Evolutionary conservation across 2,329 filamentous ascomycete genomes (phyloP).

Genomic region (Hypoxylon sp.): DNA sequence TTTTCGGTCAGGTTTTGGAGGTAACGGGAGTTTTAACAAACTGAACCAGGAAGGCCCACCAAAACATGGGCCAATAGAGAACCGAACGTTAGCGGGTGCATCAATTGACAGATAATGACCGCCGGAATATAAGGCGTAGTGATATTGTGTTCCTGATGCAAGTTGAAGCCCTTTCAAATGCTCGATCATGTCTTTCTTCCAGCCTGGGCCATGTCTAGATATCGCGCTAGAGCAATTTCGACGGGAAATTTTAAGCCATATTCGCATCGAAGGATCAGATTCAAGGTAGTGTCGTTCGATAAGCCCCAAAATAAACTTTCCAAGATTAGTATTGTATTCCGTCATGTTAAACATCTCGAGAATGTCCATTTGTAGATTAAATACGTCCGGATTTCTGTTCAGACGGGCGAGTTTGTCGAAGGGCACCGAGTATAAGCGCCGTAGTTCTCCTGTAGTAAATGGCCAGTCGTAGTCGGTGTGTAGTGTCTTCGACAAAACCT

Average conservation of each 20-base stretch:
- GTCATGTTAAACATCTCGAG: neutral
- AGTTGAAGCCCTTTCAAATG: constrained; percentile 39
- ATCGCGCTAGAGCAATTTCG: neutral
- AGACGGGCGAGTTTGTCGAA: neutral
- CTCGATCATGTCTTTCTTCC: constrained; percentile 45
- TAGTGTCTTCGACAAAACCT: constrained; percentile 50
- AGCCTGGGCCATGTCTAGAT: constrained; percentile 21
- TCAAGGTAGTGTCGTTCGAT: constrained; percentile 44
- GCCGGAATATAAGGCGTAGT: constrained; percentile 46
- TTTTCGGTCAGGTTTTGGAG: neutral
- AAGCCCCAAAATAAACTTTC: constrained; percentile 28
- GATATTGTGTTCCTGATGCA: constrained; percentile 32
- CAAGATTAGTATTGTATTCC: neutral
- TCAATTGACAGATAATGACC: constrained; percentile 55
- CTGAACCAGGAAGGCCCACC: constrained; percentile 13
- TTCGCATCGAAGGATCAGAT: constrained; percentile 33
- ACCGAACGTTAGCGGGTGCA: constrained; percentile 58
- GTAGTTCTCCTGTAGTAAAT: neutral
- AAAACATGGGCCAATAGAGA: constrained; percentile 43
- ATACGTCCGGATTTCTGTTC: neutral
- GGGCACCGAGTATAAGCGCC: neutral
- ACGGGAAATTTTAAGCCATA: constrained; percentile 30
- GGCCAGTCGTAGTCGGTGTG: constrained; percentile 39
- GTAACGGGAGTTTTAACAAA: neutral
- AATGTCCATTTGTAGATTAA: neutral